Evolutionary conservation across 352 stramenopile species (phyloP), one percentile per base, ranked within the genome.

Genomic region (Globisporangium splendens): DNA sequence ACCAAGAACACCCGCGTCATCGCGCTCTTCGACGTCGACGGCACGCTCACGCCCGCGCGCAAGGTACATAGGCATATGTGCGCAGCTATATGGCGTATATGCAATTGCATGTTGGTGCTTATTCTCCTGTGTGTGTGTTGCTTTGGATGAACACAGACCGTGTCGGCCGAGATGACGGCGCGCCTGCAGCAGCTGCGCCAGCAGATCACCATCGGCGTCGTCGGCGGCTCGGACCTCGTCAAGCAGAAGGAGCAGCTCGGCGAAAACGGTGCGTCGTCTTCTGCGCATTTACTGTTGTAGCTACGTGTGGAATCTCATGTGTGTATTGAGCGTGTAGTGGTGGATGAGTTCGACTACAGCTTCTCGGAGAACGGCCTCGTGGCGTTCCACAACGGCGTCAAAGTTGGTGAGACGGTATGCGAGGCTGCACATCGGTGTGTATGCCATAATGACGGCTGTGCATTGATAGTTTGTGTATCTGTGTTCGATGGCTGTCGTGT

Each of bases 231-330:
- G 43, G 97, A 99, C 73, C 82, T 99, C 41, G 84, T 95, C 31
- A 99, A 99, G 85, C 97, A 99, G 73, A 96, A 98, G 83, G 97
- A 99, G 68, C 97, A 99, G 72, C 87, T 99, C 18, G 97, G 97
- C 55, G 83, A 96, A 50, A 80, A 91, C 57, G 87, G 89, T 96
- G 53, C 38, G 70, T 63, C n/a, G 8, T 46, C 22, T 47, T 38
- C 8, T 52, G 43, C 17, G 46, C 59, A 6, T 42, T 10, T 46
- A 12, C 18, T 15, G 41, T 39, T 17, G 13, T 28, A 20, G 10
- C 7, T 46, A 14, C 44, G 35, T 46, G 35, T 46, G 31, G 18
- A 35, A 14, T 28, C n/a, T 4, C 20, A 15, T 62, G 17, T 7
- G 14, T 18, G n/a, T 56, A 5, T 35, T n/a, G 5, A 11, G n/a